These are phyloP conservation scores for Larix sibirica DNA, from an alignment of 83 land plant species.

Conservation along the genomic window DNA sequence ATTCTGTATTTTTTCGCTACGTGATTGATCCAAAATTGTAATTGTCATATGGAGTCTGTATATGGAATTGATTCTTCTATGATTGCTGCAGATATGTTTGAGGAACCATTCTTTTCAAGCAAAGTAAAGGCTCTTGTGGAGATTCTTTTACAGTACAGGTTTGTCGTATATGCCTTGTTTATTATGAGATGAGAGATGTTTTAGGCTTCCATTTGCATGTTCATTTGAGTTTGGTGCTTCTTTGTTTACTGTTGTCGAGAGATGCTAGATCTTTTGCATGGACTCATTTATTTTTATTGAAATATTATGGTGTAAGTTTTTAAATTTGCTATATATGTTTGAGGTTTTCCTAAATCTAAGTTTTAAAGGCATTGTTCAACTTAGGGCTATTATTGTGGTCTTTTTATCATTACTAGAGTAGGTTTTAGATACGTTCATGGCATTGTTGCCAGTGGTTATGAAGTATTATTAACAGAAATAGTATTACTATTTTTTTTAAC, in stretches of 20 bases:
- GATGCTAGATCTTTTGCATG: background rate
- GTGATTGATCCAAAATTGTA: background rate
- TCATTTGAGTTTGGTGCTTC: background rate
- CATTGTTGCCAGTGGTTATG: too few relatives aligned
- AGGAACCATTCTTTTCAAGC: constrained; percentile 52
- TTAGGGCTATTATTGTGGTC: too few relatives aligned
- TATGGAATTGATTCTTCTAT: background rate
- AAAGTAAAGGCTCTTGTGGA: constrained; percentile 47
- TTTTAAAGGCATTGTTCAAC: too few relatives aligned
- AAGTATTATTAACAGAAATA: too few relatives aligned
- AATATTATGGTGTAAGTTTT: too few relatives aligned
- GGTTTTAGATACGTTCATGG: too few relatives aligned
- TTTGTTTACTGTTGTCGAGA: background rate
- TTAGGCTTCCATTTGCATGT: background rate
- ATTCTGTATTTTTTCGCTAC: background rate
- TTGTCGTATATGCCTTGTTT: background rate
- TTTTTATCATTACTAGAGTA: too few relatives aligned
- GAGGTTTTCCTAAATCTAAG: too few relatives aligned
- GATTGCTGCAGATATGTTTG: constrained; percentile 26
- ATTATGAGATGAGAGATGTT: background rate
- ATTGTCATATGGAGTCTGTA: background rate
- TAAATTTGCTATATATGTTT: too few relatives aligned
- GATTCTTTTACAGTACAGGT: constrained; percentile 49
- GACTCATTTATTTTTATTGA: too few relatives aligned
- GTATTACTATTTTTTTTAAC: too few relatives aligned